Evolutionary conservation across 768 basidiomycete genomes (phyloP), one percentile per base, ranked within the genome.

Genomic region (Amanita jacksonii): DNA sequence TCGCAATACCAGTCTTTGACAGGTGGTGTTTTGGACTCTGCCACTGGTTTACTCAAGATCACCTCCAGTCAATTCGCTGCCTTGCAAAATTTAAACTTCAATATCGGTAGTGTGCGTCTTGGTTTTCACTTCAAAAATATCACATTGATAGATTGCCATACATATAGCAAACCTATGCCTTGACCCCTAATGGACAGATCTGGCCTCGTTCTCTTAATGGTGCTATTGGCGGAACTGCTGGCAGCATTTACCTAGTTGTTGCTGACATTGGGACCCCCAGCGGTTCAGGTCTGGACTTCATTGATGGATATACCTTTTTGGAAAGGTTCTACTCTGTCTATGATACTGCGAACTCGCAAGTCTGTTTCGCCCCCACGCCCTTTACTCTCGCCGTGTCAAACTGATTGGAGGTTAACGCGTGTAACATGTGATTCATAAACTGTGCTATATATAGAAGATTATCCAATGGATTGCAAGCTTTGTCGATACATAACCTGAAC

Each of bases 101-200:
- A 60, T 47, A 65, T 77, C 44, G 67, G 65, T 38, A 67, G 68
- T 30, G 76, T 75, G 51, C 51, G 71, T 18, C 20, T n/a, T 25
- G 24, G 8, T 9, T 62, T 3, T 25, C 8, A 12, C 1, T 22
- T 23, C 35, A 31, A 7, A 5, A 20, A 2, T 22, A 64, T 10
- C 56, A 77, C 41, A 49, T 72, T 57, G 68, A 63, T 18, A 16
- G 4, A 13, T 4, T 22, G 10, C 3, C 2, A 9, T 23, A 16
- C 24, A 13, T 36, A 33, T 16, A 76, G 72, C 60, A 59, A 10
- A 68, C 67, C 5, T 79, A 68, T 52, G 72, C 74, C 54, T 50
- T 84, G 45, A 76, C 73, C 3, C 56, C 75, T 8, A 78, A 81
- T 52, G 80, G 77, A 3, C 81, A 85, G 65, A 75, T 79, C 49